Evolutionary conservation across 176 grass and related monocot species (phyloP).

Genomic region (Aegilops tauschii): DNA sequence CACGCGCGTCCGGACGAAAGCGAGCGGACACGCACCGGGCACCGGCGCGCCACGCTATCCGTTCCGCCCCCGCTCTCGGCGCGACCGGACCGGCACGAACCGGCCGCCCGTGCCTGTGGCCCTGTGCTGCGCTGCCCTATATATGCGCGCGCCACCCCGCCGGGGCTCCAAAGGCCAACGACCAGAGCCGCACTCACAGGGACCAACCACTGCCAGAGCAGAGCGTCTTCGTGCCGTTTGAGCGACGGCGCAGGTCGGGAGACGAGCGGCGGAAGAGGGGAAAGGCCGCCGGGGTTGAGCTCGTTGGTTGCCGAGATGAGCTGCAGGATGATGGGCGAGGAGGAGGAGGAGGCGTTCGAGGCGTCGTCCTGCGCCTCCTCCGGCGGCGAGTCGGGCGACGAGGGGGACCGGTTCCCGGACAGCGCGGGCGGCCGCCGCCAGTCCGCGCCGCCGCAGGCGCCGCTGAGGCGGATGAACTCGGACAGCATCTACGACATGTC

Average conservation of each 20-base stretch:
- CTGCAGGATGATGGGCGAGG: slow-evolving; percentile 3
- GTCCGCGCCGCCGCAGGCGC: slow-evolving; percentile 29
- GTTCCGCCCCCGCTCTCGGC: background rate
- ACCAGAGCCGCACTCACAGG: background rate
- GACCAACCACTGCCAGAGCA: background rate
- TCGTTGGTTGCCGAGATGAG: background rate
- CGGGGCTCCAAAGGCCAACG: background rate
- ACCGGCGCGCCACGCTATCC: background rate
- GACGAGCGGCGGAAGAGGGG: background rate
- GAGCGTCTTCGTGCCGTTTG: background rate
- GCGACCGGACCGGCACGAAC: background rate
- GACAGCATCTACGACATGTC: slow-evolving; percentile 61
- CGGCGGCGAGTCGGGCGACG: slow-evolving; percentile 39
- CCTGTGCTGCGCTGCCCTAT: background rate
- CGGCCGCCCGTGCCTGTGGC: too few species aligned
- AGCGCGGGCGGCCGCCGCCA: background rate
- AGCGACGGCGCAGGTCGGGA: background rate
- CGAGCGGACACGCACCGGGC: background rate
- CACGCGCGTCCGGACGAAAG: background rate
- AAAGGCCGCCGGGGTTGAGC: background rate
- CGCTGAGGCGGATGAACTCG: slow-evolving; percentile 45
- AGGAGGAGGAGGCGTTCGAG: slow-evolving; percentile 41
- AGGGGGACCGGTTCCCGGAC: slow-evolving; percentile 27
- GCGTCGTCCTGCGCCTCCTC: slow-evolving; percentile 38
- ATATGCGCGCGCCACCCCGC: slow-evolving; percentile 1